Conservation (phyloP, 768 basidiomycete genomes). For the Antrodiella citrinella region DNA sequence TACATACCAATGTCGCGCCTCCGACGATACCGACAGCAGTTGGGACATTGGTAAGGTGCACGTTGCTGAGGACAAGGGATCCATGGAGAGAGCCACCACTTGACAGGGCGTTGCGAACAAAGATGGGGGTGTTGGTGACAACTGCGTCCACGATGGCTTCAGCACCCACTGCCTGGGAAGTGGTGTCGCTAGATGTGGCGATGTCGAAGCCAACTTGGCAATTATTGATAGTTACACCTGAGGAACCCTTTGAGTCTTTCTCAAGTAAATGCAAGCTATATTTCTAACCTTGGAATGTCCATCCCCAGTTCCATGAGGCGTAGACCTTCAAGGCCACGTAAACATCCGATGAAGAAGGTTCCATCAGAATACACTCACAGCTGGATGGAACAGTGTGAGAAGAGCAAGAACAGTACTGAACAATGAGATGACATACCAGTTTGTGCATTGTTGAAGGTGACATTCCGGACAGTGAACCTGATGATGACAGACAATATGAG, state of each 20-base stretch:
- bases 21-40: conserved; percentile 48
- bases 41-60: conserved; percentile 49
- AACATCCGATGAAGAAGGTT: neutral
- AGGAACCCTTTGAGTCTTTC: no score
- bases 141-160: conserved; percentile 59
- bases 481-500: neutral
- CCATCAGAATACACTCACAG: neutral
- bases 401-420: no score
- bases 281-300: conserved; percentile 43
- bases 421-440: conserved; percentile 27
- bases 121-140: conserved; percentile 54
- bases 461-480: conserved; percentile 57
- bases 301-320: conserved; percentile 28
- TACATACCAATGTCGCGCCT: conserved; percentile 34
- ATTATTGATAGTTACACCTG: conserved; percentile 30
- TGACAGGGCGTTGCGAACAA: conserved; percentile 42
- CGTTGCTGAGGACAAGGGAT: conserved; percentile 60
- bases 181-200: conserved; percentile 6
- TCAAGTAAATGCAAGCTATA: no score
- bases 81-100: conserved; percentile 42
- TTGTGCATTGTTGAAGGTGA: conserved; percentile 43
- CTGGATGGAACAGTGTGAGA: neutral
- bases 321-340: conserved; percentile 9
- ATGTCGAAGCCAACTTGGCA: conserved; percentile 23
- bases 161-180: conserved; percentile 36